Base-by-base conservation (phyloP, 2,329 filamentous ascomycete species). In the Beauveria caledonica region DNA sequence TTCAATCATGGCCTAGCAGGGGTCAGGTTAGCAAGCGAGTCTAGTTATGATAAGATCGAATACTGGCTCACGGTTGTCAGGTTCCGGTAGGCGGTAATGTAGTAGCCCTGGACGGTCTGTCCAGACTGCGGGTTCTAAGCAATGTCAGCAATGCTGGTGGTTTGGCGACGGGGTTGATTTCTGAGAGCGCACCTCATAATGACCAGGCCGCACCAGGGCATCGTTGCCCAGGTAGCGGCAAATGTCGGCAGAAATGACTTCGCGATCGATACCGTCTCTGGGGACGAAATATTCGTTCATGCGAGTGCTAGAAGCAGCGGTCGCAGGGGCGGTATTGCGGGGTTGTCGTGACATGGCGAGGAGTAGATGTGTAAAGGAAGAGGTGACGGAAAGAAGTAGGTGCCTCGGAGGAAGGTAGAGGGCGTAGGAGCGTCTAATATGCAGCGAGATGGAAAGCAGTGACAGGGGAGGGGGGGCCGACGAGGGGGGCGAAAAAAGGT, bases 161-260 rank as follows among this genome's bases (percentile, higher is more conserved):
- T 57, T 42, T 27, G 25, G 58, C 39, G 61, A 52, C 49, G 51
- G 19, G 42, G 23, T 19, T 39, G 19, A 29, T 15, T 48, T 27
- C 29, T 17, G 23, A 65, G 66, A 67, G 72, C 79, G 67, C 81
- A 90, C 87, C 81, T 89, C 84, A 74, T 89, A 87, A 67, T 82
- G 84, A 68, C 86, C 87, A 62, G 88, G 88, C 70, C 86, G 86
- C 70, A 90, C 88, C 68, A 90, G 81, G 66, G 89, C 89, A 78
- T 92, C 89, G 73, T 90, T 90, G 69, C 89, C 89, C 67, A 92
- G 81, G 72, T 91, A 92, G 71, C 88, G 87, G 78, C 89, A 92
- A 66, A 92, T 90, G 72, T 92, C 89, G 71, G 88, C 86, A 64
- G 89, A 90, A 74, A 92, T 91, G 68, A 92, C 89, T 74, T 92